Conservation (phyloP, 768 basidiomycete species). For the Hebeloma cylindrosporum region DNA sequence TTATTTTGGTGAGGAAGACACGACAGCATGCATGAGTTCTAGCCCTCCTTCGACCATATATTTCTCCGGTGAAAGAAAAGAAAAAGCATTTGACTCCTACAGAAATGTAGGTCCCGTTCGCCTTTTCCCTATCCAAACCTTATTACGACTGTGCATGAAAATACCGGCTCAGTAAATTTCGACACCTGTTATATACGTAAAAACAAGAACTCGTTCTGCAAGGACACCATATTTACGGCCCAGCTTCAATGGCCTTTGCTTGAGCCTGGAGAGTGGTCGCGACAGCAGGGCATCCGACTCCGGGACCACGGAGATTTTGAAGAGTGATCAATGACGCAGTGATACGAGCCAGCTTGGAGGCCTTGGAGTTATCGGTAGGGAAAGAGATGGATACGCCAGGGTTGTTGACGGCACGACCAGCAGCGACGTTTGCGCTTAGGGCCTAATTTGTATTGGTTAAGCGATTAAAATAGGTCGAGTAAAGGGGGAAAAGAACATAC, state of each 20-base stretch:
- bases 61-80: too few relatives aligned
- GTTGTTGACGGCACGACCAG: constrained; percentile 66
- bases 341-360: constrained; percentile 57
- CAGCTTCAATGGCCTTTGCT: constrained; percentile 30
- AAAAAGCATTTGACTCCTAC: too few relatives aligned
- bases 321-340: constrained; percentile 60
- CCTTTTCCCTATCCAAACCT: too few relatives aligned
- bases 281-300: constrained; percentile 65
- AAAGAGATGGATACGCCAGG: constrained; percentile 53
- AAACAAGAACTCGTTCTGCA: not conserved
- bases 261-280: constrained; percentile 54
- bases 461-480: not conserved
- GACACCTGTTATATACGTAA: not conserved
- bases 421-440: constrained; percentile 57
- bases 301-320: constrained; percentile 70
- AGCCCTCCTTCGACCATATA: too few relatives aligned
- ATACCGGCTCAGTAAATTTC: not conserved
- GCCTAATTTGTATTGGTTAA: constrained; percentile 25
- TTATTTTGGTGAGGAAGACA: too few relatives aligned
- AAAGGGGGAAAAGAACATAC: constrained; percentile 3
- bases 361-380: constrained; percentile 58
- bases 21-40: too few relatives aligned
- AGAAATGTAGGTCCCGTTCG: too few relatives aligned
- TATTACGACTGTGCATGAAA: not conserved
- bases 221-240: constrained; percentile 1